Percentiles rank a stretch among this genome's conserved stretches.
Conservation (phyloP, 208 protist genomes). For the Leishmania gerbilli region DNA sequence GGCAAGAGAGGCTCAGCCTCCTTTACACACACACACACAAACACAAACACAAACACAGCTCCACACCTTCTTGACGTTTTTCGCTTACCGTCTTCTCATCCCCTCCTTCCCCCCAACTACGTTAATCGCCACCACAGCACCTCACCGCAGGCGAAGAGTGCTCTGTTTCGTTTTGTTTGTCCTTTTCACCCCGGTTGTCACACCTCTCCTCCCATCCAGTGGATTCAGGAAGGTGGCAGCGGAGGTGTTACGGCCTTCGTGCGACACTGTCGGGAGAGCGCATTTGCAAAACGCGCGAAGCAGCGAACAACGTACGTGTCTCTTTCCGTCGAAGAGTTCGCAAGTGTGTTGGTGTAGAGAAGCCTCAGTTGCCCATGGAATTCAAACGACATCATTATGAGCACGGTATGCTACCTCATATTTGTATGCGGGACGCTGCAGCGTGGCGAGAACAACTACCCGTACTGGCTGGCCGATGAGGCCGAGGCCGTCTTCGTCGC, state of each 20-base stretch:
- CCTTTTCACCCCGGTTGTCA: not conserved
- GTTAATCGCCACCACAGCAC: not conserved
- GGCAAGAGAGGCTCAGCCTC: not conserved
- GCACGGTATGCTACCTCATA: slow-evolving; percentile 30
- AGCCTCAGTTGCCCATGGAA: not conserved
- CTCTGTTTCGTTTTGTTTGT: not conserved
- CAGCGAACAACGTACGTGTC: not conserved
- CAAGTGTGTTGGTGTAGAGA: not conserved
- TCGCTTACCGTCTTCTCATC: not conserved
- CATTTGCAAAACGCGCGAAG: not conserved
- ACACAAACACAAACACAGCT: not conserved
- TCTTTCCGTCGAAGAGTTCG: not conserved
- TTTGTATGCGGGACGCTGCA: slow-evolving; percentile 80
- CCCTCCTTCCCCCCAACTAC: not conserved
- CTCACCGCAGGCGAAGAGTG: not conserved
- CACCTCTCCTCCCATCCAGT: too few relatives aligned
- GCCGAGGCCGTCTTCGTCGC: slow-evolving; percentile 49
- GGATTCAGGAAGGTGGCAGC: not conserved
- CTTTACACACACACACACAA: not conserved
- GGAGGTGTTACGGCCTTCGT: not conserved
- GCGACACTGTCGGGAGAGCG: not conserved
- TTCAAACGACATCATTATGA: slow-evolving; percentile 1
- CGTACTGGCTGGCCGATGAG: slow-evolving; percentile 63
- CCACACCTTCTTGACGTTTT: not conserved
- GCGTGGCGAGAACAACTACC: slow-evolving; percentile 72